Evolutionary conservation across 2,329 filamentous ascomycete species (phyloP), one percentile per base, ranked within the genome.

Genomic region (Xylariaceae sp.): DNA sequence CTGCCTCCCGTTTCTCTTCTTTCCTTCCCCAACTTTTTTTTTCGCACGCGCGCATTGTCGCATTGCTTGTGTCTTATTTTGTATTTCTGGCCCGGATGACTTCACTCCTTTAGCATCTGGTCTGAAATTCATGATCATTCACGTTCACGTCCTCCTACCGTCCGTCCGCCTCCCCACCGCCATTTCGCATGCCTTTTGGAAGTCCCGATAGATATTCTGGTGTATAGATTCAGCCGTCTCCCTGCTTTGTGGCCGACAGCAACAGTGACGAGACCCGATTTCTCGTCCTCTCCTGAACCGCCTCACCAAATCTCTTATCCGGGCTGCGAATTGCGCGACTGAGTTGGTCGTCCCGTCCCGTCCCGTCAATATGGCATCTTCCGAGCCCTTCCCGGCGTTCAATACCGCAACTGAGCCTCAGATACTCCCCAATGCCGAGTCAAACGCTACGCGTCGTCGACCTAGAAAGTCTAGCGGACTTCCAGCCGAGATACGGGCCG

Each of bases 331-430:
- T 37, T 44, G 30, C 47, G 9, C 45, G 23, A 8, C 15, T 50
- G 52, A 58, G 47, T 55, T 23, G 34, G 11, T 8, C 35, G 10
- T 56, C 37, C 49, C n/a, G n/a, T 50, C 48, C 50, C 39, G 37
- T 11, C 10, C 34, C 11, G 55, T 64, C 65, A 72, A 37, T 67
- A 81, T 81, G 78, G 72, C 78, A 47, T 72, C 70, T 58, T 71
- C 76, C 61, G 82, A 85, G 71, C 82, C 82, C 17, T 85, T 85
- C 62, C 82, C 82, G 57, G 73, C 79, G 45, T 76, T 85, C 65
- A 81, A 77, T 71, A 76, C 77, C 53, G 75, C 79, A 54, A 76
- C 77, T 62, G 78, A 82, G 64, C 78, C 81, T 67, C 78, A 80
- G 67, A 71, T 79, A 64, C 76, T 76, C 67, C 74, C 75, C 50